phyloP scores from a whole-genome alignment of 768 basidiomycete genomes.

The Boletus speciosus region DNA sequence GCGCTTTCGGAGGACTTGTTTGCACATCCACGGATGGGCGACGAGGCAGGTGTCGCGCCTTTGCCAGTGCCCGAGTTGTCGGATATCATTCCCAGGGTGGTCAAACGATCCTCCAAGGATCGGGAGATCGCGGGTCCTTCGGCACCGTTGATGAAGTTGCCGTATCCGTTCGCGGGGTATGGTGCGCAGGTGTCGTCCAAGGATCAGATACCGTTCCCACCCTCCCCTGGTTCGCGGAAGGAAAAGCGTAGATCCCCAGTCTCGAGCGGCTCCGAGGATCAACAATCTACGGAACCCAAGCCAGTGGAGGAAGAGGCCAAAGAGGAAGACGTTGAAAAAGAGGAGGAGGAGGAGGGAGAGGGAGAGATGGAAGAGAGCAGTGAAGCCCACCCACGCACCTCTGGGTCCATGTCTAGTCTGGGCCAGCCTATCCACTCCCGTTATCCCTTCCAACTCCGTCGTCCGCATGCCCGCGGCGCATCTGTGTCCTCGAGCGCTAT shows the following conservation, averaged over 20 bases:
- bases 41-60: conserved; percentile 23
- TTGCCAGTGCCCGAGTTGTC: conserved; percentile 31
- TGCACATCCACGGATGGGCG: conserved; percentile 39
- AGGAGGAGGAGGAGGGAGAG: conserved; percentile 33
- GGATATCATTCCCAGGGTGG: conserved; percentile 44
- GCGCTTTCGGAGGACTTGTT: conserved; percentile 67
- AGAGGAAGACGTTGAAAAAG: conserved; percentile 27
- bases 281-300: conserved; percentile 27
- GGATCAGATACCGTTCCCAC: conserved; percentile 76
- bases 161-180: conserved; percentile 69
- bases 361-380: conserved; percentile 39
- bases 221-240: conserved; percentile 46
- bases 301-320: conserved; percentile 25
- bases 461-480: conserved; percentile 40
- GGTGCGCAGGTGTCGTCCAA: conserved; percentile 59
- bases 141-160: conserved; percentile 48
- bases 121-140: conserved; percentile 37
- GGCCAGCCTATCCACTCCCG: conserved; percentile 71
- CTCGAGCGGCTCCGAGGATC: conserved; percentile 30
- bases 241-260: conserved; percentile 33
- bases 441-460: conserved; percentile 67
- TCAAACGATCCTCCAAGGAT: conserved; percentile 47
- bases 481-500: conserved; percentile 39
- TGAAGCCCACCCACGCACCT: conserved; percentile 61
- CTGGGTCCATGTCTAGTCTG: conserved; percentile 82